Base-by-base conservation (phyloP, 192 early-diverging fungal species). In the Funneliformis geosporum region DNA sequence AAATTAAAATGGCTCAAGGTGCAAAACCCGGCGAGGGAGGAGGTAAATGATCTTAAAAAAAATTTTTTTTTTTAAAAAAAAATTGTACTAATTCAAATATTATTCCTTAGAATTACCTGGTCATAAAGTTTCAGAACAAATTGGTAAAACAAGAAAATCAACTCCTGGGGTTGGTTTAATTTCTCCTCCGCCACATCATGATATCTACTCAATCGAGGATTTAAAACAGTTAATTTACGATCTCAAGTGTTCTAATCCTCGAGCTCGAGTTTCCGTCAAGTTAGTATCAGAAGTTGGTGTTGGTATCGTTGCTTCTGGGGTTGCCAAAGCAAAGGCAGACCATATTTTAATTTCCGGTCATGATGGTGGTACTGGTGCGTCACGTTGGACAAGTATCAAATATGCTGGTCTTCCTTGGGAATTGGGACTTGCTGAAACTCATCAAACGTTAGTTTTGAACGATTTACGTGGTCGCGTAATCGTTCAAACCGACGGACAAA, bases 1-100 rank as follows among this genome's bases (percentile, higher is more conserved):
- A 99, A 83, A 99, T 99, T 91, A 99, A 99, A 90, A 95, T 99
- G 93, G 98, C 98, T 8, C 98, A 99, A 85, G 98, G 98, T 74
- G 98, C 98, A 64, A 99, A 98, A 87, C 96, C 98, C 21, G 98
- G 98, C 67, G 96, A 99, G 87, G 96, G 98, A 79, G 98, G 97
- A 87, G 82, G 93, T 62, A 91, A 90, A 79, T 84, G 78, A 79
- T 84, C 10, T 80, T 12, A 11, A 59, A 60, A 18, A 65, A 28
- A 27, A 6, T 25, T 72, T 4, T 59, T 33, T 73, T 60, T 72
- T 40, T 69, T 23, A 68, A 40, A 62, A 14, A 5, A 27, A 28
- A 21, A 0, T 55, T 21, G 21, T 55, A 5, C 28, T 79, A 44
- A 44, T 61, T 23, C 4, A 60, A 46, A 80, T 66, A 75, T 43